Percentiles rank a stretch among this genome's conserved stretches.
phyloP scores from a whole-genome alignment of 495 filamentous ascomycete genomes.

The Bathelium albidoporum region DNA sequence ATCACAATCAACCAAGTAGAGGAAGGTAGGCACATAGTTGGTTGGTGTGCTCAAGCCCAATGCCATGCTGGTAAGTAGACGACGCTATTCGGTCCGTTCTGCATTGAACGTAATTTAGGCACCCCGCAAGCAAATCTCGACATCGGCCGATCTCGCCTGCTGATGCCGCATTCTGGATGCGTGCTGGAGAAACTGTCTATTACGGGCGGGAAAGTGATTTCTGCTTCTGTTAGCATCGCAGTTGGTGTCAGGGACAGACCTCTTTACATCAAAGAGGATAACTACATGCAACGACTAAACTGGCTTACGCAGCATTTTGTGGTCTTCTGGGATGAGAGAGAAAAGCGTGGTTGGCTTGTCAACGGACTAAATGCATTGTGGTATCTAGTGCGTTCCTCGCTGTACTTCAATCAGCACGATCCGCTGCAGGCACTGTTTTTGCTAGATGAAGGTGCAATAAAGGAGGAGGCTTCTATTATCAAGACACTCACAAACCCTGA shows the following conservation, averaged over 20 bases:
- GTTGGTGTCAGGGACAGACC: slow-evolving; percentile 18
- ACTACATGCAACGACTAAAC: neutral
- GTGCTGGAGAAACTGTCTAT: slow-evolving; percentile 22
- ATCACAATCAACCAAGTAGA: neutral
- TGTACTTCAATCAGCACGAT: neutral
- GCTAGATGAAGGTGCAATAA: neutral
- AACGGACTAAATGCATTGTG: neutral
- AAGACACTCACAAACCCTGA: neutral
- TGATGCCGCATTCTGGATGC: neutral
- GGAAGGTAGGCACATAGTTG: slow-evolving; percentile 13
- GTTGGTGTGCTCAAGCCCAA: slow-evolving; percentile 13
- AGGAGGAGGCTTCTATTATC: neutral
- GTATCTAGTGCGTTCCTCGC: neutral
- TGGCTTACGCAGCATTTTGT: neutral
- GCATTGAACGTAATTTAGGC: neutral
- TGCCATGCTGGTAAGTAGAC: slow-evolving; percentile 10
- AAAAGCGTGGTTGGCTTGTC: neutral
- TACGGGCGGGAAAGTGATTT: slow-evolving; percentile 21
- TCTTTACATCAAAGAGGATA: neutral
- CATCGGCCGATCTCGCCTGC: neutral
- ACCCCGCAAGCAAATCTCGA: neutral
- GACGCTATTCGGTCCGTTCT: neutral
- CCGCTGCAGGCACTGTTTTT: neutral
- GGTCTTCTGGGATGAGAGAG: neutral
- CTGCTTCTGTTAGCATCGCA: slow-evolving; percentile 9